Evolutionary conservation across 1,284 basidiomycete species (phyloP).

Genomic region (Leccinum pachyderme): DNA sequence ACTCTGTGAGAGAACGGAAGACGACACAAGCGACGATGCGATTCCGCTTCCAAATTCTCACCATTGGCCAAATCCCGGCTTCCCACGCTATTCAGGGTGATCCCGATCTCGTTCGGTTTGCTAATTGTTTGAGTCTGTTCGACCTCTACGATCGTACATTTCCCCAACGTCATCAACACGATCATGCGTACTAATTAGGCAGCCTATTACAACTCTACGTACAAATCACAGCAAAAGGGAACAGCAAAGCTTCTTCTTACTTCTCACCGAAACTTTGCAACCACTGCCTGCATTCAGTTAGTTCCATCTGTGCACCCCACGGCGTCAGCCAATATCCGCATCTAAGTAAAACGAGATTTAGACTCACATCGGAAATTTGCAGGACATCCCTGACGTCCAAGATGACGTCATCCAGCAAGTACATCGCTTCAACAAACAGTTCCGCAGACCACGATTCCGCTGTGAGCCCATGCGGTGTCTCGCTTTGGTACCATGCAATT

Average conservation of each 20-base stretch:
- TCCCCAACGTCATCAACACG: slow-evolving; percentile 20
- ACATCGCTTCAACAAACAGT: slow-evolving; percentile 31
- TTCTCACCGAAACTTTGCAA: slow-evolving; percentile 8
- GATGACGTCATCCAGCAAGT: slow-evolving; percentile 39
- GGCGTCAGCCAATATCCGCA: slow-evolving; percentile 1
- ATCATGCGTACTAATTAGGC: slow-evolving; percentile 19
- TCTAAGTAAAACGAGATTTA: not conserved
- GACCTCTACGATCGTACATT: not conserved
- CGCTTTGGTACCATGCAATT: slow-evolving; percentile 34
- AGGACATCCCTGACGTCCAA: slow-evolving; percentile 46
- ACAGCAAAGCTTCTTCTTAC: not conserved
- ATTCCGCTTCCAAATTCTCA: slow-evolving; percentile 15
- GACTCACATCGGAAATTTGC: slow-evolving; percentile 42
- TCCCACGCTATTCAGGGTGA: slow-evolving; percentile 37
- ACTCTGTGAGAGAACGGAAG: slow-evolving; percentile 3
- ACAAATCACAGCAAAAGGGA: not conserved
- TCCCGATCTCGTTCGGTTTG: slow-evolving; percentile 19
- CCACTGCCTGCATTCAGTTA: slow-evolving; percentile 28
- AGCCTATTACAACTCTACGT: not conserved
- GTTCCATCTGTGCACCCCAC: slow-evolving; percentile 19
- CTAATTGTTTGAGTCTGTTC: not conserved
- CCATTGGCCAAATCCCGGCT: slow-evolving; percentile 15
- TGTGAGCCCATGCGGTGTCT: not conserved
- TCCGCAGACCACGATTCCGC: slow-evolving; percentile 13
- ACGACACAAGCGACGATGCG: slow-evolving; percentile 6